phyloP scores from a whole-genome alignment of 1,284 basidiomycete genomes.

The Exobasidium rhododendri region DNA sequence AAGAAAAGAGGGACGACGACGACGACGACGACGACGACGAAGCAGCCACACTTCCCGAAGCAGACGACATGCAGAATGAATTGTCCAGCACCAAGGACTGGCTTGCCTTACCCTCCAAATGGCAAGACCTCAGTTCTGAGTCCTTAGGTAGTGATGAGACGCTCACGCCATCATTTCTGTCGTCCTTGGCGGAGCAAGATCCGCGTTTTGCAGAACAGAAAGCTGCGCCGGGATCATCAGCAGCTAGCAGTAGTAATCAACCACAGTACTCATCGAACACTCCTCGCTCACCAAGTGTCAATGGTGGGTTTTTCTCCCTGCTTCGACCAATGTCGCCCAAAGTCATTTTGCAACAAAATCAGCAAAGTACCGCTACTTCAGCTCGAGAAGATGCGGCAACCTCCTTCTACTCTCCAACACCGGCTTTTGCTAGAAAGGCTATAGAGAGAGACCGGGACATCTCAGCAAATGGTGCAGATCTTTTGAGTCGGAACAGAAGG shows the following conservation, averaged over 20 bases:
- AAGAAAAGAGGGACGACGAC: too few relatives aligned
- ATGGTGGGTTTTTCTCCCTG: background rate
- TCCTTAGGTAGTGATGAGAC: background rate
- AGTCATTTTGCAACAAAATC: background rate
- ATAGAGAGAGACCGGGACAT: background rate
- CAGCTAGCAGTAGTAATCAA: too few relatives aligned
- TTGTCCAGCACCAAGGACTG: too few relatives aligned
- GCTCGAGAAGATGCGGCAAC: background rate
- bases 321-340: background rate
- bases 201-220: background rate
- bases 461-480: background rate
- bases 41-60: too few relatives aligned
- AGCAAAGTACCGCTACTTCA: background rate
- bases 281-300: background rate
- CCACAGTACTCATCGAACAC: background rate
- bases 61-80: too few relatives aligned
- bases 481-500: constrained; percentile 1
- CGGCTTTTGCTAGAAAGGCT: background rate
- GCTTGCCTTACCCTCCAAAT: background rate
- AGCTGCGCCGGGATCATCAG: too few relatives aligned
- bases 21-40: too few relatives aligned
- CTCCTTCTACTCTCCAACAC: background rate
- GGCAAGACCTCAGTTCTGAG: background rate
- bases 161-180: background rate
- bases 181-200: background rate